Percentiles rank a stretch among this genome's conserved stretches.
These are phyloP conservation scores for Linanthus parryae DNA, from an alignment of 148 eudicot species.

Conservation along the genomic window DNA sequence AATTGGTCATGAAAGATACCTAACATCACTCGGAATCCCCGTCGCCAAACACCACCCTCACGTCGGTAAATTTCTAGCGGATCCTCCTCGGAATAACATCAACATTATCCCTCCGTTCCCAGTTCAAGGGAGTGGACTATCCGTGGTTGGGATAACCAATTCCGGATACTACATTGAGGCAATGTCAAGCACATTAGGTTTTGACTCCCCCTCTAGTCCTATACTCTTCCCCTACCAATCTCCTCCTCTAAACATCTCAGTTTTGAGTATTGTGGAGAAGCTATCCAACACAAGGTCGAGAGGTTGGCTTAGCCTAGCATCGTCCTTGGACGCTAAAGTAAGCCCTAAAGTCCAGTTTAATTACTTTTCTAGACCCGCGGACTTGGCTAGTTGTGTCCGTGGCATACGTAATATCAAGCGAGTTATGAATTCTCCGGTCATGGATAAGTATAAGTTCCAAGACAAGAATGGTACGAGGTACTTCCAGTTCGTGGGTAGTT, in stretches of 20 bases:
- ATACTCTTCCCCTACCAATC: slow-evolving; percentile 10
- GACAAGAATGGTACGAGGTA: not conserved
- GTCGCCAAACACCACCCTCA: slow-evolving; percentile 27
- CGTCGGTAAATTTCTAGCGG: slow-evolving; percentile 49
- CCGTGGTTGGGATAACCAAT: slow-evolving; percentile 37
- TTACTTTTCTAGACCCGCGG: slow-evolving; percentile 4
- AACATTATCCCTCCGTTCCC: slow-evolving; percentile 34
- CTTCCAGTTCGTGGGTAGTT: slow-evolving; percentile 4
- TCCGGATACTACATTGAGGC: slow-evolving; percentile 36
- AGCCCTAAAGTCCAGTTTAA: slow-evolving; percentile 14
- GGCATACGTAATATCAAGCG: not conserved
- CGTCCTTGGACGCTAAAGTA: not conserved
- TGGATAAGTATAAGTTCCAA: slow-evolving; percentile 13
- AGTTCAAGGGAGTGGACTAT: slow-evolving; percentile 21
- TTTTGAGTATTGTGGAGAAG: not conserved
- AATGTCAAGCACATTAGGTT: not conserved
- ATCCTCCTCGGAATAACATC: slow-evolving; percentile 38
- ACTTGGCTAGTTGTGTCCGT: slow-evolving; percentile 1
- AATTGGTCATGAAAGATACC: slow-evolving; percentile 38
- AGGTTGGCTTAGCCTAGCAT: slow-evolving; percentile 9
- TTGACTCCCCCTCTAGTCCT: not conserved
- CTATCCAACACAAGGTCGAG: not conserved
- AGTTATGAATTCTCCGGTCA: not conserved
- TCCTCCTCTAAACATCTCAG: slow-evolving; percentile 10
- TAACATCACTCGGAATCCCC: slow-evolving; percentile 20